phyloP scores from a whole-genome alignment of 208 protist genomes.

The Leptomonas pyrrhocoris region DNA sequence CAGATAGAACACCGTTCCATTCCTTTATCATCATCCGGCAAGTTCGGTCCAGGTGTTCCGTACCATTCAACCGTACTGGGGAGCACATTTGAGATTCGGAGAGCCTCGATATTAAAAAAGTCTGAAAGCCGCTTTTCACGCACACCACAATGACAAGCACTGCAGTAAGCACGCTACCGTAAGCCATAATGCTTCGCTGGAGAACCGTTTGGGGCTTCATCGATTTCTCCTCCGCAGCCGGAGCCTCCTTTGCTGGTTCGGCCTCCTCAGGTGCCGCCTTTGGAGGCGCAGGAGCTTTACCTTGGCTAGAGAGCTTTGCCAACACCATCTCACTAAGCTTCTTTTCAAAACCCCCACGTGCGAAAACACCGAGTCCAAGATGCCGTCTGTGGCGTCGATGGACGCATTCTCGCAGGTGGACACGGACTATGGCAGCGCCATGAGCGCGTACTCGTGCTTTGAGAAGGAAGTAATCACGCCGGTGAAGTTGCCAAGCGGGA shows the following conservation, averaged over 20 bases:
- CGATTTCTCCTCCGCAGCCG: not conserved
- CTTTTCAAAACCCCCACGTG: conserved; percentile 39
- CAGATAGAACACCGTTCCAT: conserved; percentile 28
- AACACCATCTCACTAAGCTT: conserved; percentile 47
- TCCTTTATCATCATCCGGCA: conserved; percentile 29
- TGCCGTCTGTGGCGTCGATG: conserved; percentile 48
- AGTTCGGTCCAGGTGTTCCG: not conserved
- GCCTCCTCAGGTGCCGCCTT: not conserved
- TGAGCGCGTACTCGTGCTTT: conserved; percentile 59
- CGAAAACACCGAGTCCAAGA: conserved; percentile 42
- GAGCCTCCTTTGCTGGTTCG: not conserved
- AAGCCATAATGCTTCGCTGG: conserved; percentile 29
- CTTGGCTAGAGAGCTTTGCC: conserved; percentile 24
- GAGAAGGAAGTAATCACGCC: conserved; percentile 56
- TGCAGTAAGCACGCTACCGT: conserved; percentile 23
- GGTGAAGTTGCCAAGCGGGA: conserved; percentile 44
- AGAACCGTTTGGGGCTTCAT: conserved; percentile 34
- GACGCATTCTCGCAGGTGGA: conserved; percentile 56
- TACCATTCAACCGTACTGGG: not conserved
- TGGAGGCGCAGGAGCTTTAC: not conserved
- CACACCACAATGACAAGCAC: conserved; percentile 31
- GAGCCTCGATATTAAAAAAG: conserved; percentile 13
- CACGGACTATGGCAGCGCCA: conserved; percentile 61
- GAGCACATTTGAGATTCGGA: conserved; percentile 10
- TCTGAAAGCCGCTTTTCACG: conserved; percentile 30